Evolutionary conservation across 2,329 filamentous ascomycete genomes (phyloP), one percentile per base, ranked within the genome.

Genomic region (Samsoniella hepiali): DNA sequence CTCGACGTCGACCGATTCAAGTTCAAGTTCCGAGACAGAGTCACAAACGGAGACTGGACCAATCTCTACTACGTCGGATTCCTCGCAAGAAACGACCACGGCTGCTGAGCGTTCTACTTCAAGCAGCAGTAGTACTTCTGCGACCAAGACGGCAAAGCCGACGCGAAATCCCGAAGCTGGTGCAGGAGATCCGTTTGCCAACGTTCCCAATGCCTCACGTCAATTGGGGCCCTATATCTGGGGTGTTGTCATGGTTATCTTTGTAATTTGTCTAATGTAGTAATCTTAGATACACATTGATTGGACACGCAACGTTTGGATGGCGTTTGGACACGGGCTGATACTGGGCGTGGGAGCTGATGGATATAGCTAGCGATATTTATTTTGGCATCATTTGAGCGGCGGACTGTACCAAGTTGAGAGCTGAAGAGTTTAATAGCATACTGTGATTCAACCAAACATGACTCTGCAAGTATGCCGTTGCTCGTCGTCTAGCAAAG

Each of bases 101-200:
- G n/a, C n/a, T 15, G 5, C 42, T 5, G 32, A 50, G 22, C 40
- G 32, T 6, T 27, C 57, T 40, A 40, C 44, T 7, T 17, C 31
- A 7, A 38, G 42, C 42, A 50, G 44, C 44, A 58, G 44, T 3
- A 50, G 44, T n/a, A 49, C 32, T 13, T 42, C 44, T 15, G 17
- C 47, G 3, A 22, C 49, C 3, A 51, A 42, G 58, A 45, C 58
- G 5, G 27, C 58, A 22, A 42, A 60, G 47, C 49, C 58, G 1
- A 45, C 47, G 9, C 47, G 47, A 15, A 38, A 60, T 29, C 58
- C 58, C 9, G 58, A 60, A 27, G 36, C 22, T 17, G 58, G 58
- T 9, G 58, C 47, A 4, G 58, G 58, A 53, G 58, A 60, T 34
- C 58, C 58, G 47, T 62, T 62, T 62, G 58, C 50, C 15, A 55